Evolutionary conservation across 1,139 yeast genomes (phyloP), one percentile per base, ranked within the genome.

Genomic region (Yamadazyma triangularis): DNA sequence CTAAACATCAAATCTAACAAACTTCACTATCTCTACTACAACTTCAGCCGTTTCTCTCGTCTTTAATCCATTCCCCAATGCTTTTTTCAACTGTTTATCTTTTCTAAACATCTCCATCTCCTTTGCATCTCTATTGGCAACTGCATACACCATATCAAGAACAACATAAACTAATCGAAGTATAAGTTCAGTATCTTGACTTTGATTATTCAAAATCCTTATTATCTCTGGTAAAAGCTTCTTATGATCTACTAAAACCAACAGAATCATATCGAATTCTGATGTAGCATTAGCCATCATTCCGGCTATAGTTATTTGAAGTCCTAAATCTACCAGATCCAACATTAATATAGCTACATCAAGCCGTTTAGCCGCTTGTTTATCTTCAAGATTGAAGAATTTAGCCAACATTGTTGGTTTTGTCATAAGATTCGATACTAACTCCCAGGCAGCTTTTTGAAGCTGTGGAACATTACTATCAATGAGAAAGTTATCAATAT

Each of bases 241-340:
- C 1, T 42, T 45, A 5, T 60, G 50, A 2, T 42, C 39, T 1
- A 57, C 38, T 4, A 75, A 36, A 2, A 62, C 46, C 26, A 51
- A 47, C 1, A 64, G 48, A n/a, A 75, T 64, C 51, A 73, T 50
- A 9, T 64, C 72, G 44, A 49, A 71, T 26, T 66, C 75, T 15
- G 70, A 56, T 1, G 70, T 61, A 3, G 75, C 71, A 42, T 73
- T 74, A 3, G 74, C 77, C 30, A 74, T 50, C 9, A 73, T 45
- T 3, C 75, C 74, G 7, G 73, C 59, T 11, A 71, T 50, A 2
- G 60, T 64, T 2, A 53, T 39, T 40, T 74, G 79, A 1, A 73
- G 50, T 3, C 46, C 38, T 4, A 45, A 42, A 37, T 69, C 62
- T 2, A 48, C 42, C 20, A 74, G 59, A 32, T 69, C 59, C 26